Evolutionary conservation across 805 yeast genomes (phyloP), one percentile per base, ranked within the genome.

Genomic region (Lipomyces kockii): DNA sequence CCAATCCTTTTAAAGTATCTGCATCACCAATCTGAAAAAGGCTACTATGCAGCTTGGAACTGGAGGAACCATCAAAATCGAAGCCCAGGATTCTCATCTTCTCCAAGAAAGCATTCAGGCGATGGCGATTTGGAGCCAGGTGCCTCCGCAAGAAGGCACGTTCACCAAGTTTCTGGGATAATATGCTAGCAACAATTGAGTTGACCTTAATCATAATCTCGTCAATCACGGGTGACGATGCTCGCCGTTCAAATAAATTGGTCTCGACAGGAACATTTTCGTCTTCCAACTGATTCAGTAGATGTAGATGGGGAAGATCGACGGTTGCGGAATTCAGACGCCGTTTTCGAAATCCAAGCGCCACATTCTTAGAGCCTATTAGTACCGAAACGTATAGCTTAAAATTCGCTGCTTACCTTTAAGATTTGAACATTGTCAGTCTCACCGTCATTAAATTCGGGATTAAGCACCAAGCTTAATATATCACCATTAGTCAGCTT

Each of bases 131-230:
- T 32, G 99, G 99, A 71, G 89, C 86, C 2, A 90, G 84, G 73
- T 93, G 97, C 76, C 96, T 89, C 79, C 98, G 89, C 74, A 95
- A 84, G 57, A 95, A 85, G 0, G 98, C 91, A 61, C 82, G 78
- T 71, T 89, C 92, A 0, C 98, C 97, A 52, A 94, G 81, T 3
- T 84, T 85, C 1, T 94, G 86, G 74, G 89, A 89, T 17, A 89
- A 80, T 73, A 85, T 87, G 70, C 91, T 90, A 0, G 98, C 99
- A 64, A 95, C 87, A 0, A 96, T 91, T 55, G 87, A 82, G 78
- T 95, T 94, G 3, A 89, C 96, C 76, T 88, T 90, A 73, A 89
- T 87, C 74, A 87, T 85, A 39, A 95, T 83, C 78, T 95, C 98
- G 58, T 88, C 85, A 34, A 91, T 80, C 53, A 92, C 80, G 57